These are phyloP conservation scores for Cladophialophora carrionii DNA, from an alignment of 2,329 filamentous ascomycete species.

Conservation along the genomic window DNA sequence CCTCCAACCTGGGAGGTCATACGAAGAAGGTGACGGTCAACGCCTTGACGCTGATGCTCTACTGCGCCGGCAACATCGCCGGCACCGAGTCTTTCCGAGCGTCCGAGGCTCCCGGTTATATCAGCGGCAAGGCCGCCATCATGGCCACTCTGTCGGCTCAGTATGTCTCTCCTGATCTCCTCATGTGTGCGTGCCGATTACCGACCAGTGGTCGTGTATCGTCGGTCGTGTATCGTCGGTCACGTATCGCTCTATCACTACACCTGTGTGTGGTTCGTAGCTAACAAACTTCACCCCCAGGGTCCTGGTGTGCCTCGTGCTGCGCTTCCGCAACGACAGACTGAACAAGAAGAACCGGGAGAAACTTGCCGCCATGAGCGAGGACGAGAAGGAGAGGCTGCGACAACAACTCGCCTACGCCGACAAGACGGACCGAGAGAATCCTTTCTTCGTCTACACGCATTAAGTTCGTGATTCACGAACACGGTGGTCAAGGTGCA, in stretches of 20 bases:
- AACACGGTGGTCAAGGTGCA: not conserved
- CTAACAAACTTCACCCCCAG: conserved; percentile 30
- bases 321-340: conserved; percentile 41
- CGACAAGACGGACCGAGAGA: conserved; percentile 40
- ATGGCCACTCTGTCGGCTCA: conserved; percentile 10
- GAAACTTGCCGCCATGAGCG: conserved; percentile 40
- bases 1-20: conserved; percentile 53
- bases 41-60: conserved; percentile 50
- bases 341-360: conserved; percentile 42
- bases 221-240: too few relatives aligned
- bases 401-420: conserved; percentile 41
- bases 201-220: not conserved
- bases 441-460: conserved; percentile 41
- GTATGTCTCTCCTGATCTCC: not conserved
- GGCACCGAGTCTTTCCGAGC: conserved; percentile 51
- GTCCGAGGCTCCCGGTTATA: conserved; percentile 49
- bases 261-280: too few relatives aligned
- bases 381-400: conserved; percentile 39
- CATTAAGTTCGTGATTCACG: conserved; percentile 2
- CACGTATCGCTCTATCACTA: too few relatives aligned
- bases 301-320: conserved; percentile 40
- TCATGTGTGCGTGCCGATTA: not conserved
- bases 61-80: conserved; percentile 50
- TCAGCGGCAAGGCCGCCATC: conserved; percentile 42
- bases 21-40: conserved; percentile 48